Percentiles rank a stretch among this genome's conserved stretches.
Evolutionary conservation across 805 yeast genomes (phyloP).

Genomic region (Vanderwaltozyma tropicalis): DNA sequence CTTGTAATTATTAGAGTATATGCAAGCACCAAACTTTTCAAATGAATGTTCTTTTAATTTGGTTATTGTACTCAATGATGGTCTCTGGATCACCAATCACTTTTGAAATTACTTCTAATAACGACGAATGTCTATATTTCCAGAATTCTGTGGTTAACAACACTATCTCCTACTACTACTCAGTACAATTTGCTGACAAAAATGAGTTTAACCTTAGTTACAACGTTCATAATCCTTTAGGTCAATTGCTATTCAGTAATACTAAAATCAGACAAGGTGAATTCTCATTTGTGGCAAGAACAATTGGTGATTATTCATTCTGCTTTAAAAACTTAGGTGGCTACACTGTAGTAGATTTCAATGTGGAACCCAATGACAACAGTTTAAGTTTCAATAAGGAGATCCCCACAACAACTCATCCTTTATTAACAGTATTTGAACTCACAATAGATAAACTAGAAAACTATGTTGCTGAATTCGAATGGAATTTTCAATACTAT

Average conservation of each 20-base stretch:
- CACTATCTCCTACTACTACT: constrained; percentile 18
- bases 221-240: constrained; percentile 28
- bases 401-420: too few relatives aligned
- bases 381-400: too few relatives aligned
- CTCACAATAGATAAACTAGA: neutral
- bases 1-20: too few relatives aligned
- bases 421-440: neutral
- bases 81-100: neutral
- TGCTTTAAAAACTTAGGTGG: constrained; percentile 44
- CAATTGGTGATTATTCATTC: constrained; percentile 73
- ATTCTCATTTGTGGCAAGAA: constrained; percentile 55
- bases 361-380: too few relatives aligned
- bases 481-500: neutral
- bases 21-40: too few relatives aligned
- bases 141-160: neutral
- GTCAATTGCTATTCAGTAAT: constrained; percentile 36
- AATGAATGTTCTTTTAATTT: too few relatives aligned
- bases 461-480: neutral
- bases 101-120: neutral
- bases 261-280: constrained; percentile 70
- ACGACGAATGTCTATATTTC: neutral
- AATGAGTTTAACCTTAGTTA: constrained; percentile 16
- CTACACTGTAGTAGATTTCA: neutral
- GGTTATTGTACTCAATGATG: neutral
- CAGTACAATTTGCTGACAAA: constrained; percentile 21